These are phyloP conservation scores for Aspergillus transmontanensis DNA, from an alignment of 2,329 filamentous ascomycete genomes.

Conservation along the genomic window DNA sequence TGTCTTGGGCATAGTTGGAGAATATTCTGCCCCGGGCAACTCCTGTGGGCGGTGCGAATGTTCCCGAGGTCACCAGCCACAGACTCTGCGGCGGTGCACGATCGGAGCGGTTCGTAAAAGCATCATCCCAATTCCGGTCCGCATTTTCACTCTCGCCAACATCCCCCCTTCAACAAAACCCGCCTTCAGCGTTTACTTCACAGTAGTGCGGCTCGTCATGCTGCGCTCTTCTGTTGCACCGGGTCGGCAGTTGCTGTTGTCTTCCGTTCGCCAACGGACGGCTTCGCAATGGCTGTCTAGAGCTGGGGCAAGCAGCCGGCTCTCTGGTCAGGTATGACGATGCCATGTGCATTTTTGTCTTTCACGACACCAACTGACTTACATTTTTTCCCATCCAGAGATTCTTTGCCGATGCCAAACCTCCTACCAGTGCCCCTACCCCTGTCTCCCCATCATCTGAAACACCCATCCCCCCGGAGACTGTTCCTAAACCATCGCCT, in stretches of 20 bases:
- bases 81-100: slow-evolving; percentile 26
- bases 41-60: slow-evolving; percentile 18
- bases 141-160: slow-evolving; percentile 35
- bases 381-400: slow-evolving; percentile 37
- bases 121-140: slow-evolving; percentile 35
- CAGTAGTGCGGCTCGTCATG: slow-evolving; percentile 54
- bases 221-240: slow-evolving; percentile 57
- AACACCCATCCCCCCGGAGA: slow-evolving; percentile 53
- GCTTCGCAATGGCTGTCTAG: slow-evolving; percentile 48
- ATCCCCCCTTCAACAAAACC: slow-evolving; percentile 25
- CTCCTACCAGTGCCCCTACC: slow-evolving; percentile 40
- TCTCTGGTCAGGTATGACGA: slow-evolving; percentile 44
- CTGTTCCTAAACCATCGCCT: slow-evolving; percentile 50
- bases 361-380: slow-evolving; percentile 29
- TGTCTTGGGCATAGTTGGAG: background rate
- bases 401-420: slow-evolving; percentile 55
- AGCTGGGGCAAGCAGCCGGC: slow-evolving; percentile 40
- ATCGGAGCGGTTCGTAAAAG: slow-evolving; percentile 45
- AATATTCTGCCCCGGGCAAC: background rate
- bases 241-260: slow-evolving; percentile 47
- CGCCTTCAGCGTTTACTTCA: slow-evolving; percentile 30
- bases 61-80: slow-evolving; percentile 29
- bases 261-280: slow-evolving; percentile 39
- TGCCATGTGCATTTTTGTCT: slow-evolving; percentile 28
- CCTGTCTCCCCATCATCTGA: slow-evolving; percentile 48